Base-by-base conservation (phyloP, 345 rosid species). In the Capsella bursapastoris region DNA sequence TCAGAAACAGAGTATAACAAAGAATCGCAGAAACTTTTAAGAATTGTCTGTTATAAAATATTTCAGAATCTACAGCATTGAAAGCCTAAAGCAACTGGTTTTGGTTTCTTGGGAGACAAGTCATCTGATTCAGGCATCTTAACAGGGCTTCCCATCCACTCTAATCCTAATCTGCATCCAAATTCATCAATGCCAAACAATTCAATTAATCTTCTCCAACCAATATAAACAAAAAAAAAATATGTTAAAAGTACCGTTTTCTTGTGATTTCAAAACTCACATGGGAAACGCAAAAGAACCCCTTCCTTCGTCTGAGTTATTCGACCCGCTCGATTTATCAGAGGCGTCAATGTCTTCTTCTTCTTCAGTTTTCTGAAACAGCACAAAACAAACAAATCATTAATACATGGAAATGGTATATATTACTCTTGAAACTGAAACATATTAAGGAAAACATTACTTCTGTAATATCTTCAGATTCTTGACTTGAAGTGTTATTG, bases 221-320 rank as follows among this genome's bases (percentile, higher is more conserved):
- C 55, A 51, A 64, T 7, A 37, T 5, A 27, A 18, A 34, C 8
- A 58, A 44, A 60, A 44, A 3, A 22, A 22, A 22, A 1, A 22
- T 22, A 5, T 16, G 0, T 11, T 8, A 29, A 6, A 22, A 22
- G 25, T 22, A 57, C 25, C 37, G 0, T 49, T 8, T 59, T 18
- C 18, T 67, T 40, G 64, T 31, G 14, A 29, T 22, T 57, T 57
- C 48, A 7, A 49, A 68, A 70, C 91, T 83, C 74, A 91, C 93
- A 79, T 79, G 3, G 97, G 97, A 77, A 91, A 89, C 29, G 92
- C 84, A 70, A 91, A 91, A 0, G 97, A 91, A 11, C 81, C 87
- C 5, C 82, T 64, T 78, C 90, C 83, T 72, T 82, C 80, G 15
- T 86, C 86, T 4, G 94, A 91, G 45, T 71, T 75, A 60, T 78